These are phyloP conservation scores for Acephala macrosclerotiorum DNA, from an alignment of 2,329 filamentous ascomycete genomes.

Conservation along the genomic window DNA sequence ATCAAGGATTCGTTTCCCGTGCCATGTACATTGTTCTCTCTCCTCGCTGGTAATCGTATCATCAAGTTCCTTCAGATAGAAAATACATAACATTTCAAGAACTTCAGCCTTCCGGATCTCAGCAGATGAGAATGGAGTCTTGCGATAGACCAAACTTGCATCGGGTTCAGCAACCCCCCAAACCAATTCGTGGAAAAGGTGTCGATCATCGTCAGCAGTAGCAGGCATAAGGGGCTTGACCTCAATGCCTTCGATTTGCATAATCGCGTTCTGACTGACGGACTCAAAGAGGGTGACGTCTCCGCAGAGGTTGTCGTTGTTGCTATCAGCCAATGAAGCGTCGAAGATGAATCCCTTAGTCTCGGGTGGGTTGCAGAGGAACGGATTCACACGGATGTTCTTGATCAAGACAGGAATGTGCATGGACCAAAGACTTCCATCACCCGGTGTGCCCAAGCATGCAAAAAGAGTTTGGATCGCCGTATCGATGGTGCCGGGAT, in stretches of 20 bases:
- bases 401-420: conserved; percentile 35
- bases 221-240: conserved; percentile 32
- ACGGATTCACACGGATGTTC: conserved; percentile 33
- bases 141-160: conserved; percentile 26
- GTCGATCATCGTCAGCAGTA: conserved; percentile 33
- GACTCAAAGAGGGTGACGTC: conserved; percentile 23
- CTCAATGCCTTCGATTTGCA: conserved; percentile 36
- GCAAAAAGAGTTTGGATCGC: not conserved
- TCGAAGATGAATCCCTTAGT: conserved; percentile 12
- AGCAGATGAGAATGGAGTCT: conserved; percentile 9
- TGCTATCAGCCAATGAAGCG: conserved; percentile 12
- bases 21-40: conserved; percentile 14
- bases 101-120: conserved; percentile 27
- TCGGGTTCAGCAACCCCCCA: conserved; percentile 30
- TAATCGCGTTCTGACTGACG: conserved; percentile 19
- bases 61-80: conserved; percentile 20
- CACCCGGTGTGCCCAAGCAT: not conserved
- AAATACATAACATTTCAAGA: conserved; percentile 24
- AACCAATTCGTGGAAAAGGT: conserved; percentile 32
- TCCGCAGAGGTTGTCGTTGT: conserved; percentile 5
- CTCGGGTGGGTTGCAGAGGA: not conserved
- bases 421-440: conserved; percentile 29
- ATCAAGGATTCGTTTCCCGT: conserved; percentile 22
- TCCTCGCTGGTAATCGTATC: not conserved
- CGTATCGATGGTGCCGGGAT: not conserved